Conservation (phyloP, 192 early-diverging fungal genomes). For the Backusella sp. region DNA sequence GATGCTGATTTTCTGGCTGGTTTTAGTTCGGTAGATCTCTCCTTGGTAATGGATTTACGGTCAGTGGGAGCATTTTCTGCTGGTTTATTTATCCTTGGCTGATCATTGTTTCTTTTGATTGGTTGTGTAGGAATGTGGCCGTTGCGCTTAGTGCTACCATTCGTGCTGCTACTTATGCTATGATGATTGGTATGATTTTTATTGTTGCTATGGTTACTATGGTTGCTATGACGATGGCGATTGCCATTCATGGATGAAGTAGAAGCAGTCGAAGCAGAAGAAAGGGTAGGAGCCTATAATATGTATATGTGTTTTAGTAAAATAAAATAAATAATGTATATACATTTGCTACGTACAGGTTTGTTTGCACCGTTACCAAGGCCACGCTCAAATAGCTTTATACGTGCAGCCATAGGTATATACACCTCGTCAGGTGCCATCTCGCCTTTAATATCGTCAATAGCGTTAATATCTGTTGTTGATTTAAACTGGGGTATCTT, state of each 20-base stretch:
- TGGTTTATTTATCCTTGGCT: not conserved
- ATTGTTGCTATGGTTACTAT: not conserved
- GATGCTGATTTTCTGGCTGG: not conserved
- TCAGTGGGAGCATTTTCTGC: not conserved
- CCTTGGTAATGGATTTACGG: not conserved
- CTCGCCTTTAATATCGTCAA: constrained; percentile 18
- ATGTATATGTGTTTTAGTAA: not conserved
- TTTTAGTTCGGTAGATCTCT: not conserved
- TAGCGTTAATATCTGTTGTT: constrained; percentile 16
- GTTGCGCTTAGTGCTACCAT: not conserved
- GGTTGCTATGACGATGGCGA: not conserved
- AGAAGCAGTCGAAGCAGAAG: not conserved
- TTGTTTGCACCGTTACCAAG: constrained; percentile 20
- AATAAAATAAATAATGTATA: not conserved
- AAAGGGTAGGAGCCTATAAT: not conserved
- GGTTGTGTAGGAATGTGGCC: not conserved
- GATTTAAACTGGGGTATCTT: constrained; percentile 14
- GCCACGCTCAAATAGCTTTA: constrained; percentile 26
- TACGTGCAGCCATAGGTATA: constrained; percentile 21
- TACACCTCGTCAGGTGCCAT: constrained; percentile 15
- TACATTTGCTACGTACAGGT: not conserved
- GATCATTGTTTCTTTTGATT: not conserved
- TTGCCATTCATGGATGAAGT: not conserved
- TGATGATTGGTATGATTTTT: not conserved
- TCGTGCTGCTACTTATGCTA: not conserved